Percentiles rank a stretch among this genome's conserved stretches.
These are phyloP conservation scores for Cladosporium cucumerinum DNA, from an alignment of 2,329 filamentous ascomycete genomes.

Conservation along the genomic window DNA sequence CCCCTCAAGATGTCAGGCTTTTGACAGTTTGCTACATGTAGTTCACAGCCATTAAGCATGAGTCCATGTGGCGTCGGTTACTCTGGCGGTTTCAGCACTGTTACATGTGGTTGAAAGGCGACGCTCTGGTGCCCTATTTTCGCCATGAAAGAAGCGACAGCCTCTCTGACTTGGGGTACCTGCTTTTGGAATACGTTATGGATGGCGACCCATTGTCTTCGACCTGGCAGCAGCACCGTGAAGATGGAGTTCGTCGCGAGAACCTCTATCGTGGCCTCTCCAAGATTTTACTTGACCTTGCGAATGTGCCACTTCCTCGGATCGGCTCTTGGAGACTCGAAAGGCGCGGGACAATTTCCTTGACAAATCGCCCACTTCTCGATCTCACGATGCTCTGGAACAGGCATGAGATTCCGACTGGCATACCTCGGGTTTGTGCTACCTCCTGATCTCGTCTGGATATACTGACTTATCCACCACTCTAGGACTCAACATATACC, in stretches of 20 bases:
- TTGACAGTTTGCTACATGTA: neutral
- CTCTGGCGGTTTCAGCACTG: slow-evolving; percentile 13
- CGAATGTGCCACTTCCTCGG: slow-evolving; percentile 19
- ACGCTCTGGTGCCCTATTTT: slow-evolving; percentile 16
- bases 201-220: slow-evolving; percentile 16
- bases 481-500: slow-evolving; percentile 16
- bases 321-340: slow-evolving; percentile 25
- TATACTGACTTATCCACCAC: neutral
- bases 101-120: slow-evolving; percentile 11
- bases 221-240: slow-evolving; percentile 11
- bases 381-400: slow-evolving; percentile 13
- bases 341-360: slow-evolving; percentile 19
- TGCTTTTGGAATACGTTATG: slow-evolving; percentile 16
- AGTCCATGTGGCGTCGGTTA: slow-evolving; percentile 14
- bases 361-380: slow-evolving; percentile 22
- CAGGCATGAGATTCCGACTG: slow-evolving; percentile 16
- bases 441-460: neutral
- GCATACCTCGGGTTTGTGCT: slow-evolving; percentile 17
- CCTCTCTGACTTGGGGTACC: slow-evolving; percentile 14
- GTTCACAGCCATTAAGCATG: slow-evolving; percentile 18
- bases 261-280: slow-evolving; percentile 19
- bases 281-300: slow-evolving; percentile 19
- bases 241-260: slow-evolving; percentile 6
- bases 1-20: no score
- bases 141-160: slow-evolving; percentile 6